Evolutionary conservation across 2,329 filamentous ascomycete genomes (phyloP).

Genomic region (Fonsecaea multimorphosa): DNA sequence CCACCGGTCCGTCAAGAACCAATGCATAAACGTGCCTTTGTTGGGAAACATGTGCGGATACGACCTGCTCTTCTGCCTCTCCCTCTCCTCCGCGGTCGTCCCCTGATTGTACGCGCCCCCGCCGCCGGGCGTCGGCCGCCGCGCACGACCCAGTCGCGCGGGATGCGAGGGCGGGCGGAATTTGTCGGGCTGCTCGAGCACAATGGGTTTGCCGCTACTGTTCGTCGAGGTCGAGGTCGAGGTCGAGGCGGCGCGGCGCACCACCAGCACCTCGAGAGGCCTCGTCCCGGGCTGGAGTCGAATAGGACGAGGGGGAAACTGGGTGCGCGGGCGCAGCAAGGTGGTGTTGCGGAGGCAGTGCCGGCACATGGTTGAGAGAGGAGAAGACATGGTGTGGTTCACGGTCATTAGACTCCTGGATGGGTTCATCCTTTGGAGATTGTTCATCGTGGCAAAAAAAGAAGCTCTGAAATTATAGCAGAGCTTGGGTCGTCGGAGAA

Average conservation of each 20-base stretch:
- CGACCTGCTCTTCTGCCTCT: conserved; percentile 69
- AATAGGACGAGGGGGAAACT: conserved; percentile 1
- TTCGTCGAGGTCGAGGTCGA: too few species aligned
- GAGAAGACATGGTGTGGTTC: conserved; percentile 35
- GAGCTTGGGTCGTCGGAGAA: not conserved
- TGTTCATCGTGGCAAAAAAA: not conserved
- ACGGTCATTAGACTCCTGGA: conserved; percentile 1
- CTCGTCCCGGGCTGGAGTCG: not conserved
- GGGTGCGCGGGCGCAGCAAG: conserved; percentile 15
- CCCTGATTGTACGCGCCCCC: conserved; percentile 51
- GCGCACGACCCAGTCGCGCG: conserved; percentile 66
- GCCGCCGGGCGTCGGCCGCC: conserved; percentile 65
- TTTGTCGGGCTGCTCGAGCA: conserved; percentile 83
- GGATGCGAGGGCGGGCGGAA: conserved; percentile 94
- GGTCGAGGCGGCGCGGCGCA: conserved; percentile 24
- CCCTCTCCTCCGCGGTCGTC: conserved; percentile 65
- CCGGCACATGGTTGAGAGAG: conserved; percentile 58
- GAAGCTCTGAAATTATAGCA: not conserved
- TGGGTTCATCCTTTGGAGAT: conserved; percentile 4
- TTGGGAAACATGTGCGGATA: conserved; percentile 93
- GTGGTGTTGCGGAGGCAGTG: conserved; percentile 37
- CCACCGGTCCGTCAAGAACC: conserved; percentile 77
- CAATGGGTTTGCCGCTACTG: conserved; percentile 61
- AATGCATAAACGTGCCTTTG: conserved; percentile 78
- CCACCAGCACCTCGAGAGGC: not conserved